phyloP scores from a whole-genome alignment of 495 filamentous ascomycete genomes.

The Choiromyces venosus region DNA sequence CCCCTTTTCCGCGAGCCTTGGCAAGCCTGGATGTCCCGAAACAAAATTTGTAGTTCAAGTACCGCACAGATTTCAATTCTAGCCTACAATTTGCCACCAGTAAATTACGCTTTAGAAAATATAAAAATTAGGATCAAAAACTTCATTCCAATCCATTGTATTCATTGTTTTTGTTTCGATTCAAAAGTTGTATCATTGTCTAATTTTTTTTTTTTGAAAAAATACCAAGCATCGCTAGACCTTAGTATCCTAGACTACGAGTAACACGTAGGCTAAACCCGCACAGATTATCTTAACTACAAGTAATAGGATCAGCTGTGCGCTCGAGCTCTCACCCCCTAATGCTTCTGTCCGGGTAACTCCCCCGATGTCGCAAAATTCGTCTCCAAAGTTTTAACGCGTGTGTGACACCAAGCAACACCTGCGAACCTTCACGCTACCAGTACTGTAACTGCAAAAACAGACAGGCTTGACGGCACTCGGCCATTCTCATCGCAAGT shows the following conservation, averaged over 20 bases:
- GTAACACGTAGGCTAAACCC: not conserved
- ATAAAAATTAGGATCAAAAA: not conserved
- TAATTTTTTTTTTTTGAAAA: not conserved
- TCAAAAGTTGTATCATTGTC: not conserved
- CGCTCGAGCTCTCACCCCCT: not conserved
- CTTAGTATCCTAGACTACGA: not conserved
- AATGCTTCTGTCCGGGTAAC: slow-evolving; percentile 26
- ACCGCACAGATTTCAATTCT: slow-evolving; percentile 3
- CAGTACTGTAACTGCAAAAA: not conserved
- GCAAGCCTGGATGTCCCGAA: slow-evolving; percentile 20
- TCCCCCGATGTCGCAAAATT: not conserved
- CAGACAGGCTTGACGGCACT: not conserved
- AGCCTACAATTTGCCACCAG: not conserved
- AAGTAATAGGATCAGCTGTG: not conserved
- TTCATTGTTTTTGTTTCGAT: not conserved
- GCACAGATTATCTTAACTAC: not conserved
- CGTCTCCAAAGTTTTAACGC: not conserved
- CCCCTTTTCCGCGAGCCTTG: slow-evolving; percentile 37
- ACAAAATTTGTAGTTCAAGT: not conserved
- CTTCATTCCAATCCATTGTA: not conserved
- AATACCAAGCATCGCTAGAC: not conserved
- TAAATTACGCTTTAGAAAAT: not conserved
- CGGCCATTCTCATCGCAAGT: slow-evolving; percentile 22
- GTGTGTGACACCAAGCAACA: slow-evolving; percentile 13
- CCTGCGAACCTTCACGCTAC: not conserved